phyloP scores from a whole-genome alignment of 192 early-diverging fungal species.

The Diversispora epigaea region DNA sequence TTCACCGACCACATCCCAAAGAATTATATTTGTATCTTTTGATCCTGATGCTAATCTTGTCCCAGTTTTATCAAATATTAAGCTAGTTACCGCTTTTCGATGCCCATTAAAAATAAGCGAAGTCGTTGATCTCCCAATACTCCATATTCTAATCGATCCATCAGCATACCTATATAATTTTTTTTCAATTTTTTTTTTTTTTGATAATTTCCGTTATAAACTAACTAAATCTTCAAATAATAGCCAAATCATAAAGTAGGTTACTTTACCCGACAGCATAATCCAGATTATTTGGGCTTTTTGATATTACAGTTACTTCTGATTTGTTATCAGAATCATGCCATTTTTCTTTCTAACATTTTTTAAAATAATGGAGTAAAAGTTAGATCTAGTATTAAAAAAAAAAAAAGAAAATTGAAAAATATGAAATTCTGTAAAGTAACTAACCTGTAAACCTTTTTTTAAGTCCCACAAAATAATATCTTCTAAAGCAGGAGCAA shows the following conservation, averaged over 20 bases:
- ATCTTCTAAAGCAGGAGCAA: slow-evolving; percentile 82
- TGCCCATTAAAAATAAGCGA: slow-evolving; percentile 89
- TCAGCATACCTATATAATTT: slow-evolving; percentile 66
- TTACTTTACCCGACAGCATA: slow-evolving; percentile 82
- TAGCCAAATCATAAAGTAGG: no score
- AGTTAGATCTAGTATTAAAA: not conserved
- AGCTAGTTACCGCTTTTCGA: slow-evolving; percentile 77
- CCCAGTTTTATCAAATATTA: slow-evolving; percentile 79
- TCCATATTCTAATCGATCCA: slow-evolving; percentile 91
- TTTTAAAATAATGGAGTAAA: not conserved
- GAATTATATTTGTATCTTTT: slow-evolving; percentile 88
- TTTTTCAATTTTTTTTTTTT: no score
- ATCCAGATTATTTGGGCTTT: slow-evolving; percentile 63
- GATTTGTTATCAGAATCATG: slow-evolving; percentile 76
- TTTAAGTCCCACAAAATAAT: slow-evolving; percentile 84
- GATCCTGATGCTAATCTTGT: slow-evolving; percentile 87
- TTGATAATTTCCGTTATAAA: not conserved
- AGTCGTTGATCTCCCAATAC: slow-evolving; percentile 51
- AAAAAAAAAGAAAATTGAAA: not conserved
- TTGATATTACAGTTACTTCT: slow-evolving; percentile 81
- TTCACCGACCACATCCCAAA: slow-evolving; percentile 95
- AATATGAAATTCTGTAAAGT: not conserved
- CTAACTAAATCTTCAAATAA: not conserved
- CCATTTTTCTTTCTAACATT: slow-evolving; percentile 67
- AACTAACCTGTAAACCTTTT: slow-evolving; percentile 66